phyloP scores from a whole-genome alignment of 768 basidiomycete genomes.

The Termitomyces sp. region DNA sequence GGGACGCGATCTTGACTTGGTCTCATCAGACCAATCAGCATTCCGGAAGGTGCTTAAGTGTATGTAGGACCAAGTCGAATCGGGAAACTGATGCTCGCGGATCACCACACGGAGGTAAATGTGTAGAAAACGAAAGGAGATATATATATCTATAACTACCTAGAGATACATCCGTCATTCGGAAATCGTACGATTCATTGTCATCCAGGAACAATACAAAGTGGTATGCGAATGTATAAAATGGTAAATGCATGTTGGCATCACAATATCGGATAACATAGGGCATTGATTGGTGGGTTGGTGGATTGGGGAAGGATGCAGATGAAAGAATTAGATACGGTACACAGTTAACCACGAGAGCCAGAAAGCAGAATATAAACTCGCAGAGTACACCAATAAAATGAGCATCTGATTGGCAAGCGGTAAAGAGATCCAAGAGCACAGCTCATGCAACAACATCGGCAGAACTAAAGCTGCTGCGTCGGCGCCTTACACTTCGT shows the following conservation, averaged over 20 bases:
- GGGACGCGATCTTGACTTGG: no score
- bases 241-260: slow-evolving; percentile 14
- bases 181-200: not conserved
- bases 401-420: not conserved
- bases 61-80: no score
- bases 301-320: slow-evolving; percentile 28
- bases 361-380: slow-evolving; percentile 4
- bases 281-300: slow-evolving; percentile 21
- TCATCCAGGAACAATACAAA: slow-evolving; percentile 12
- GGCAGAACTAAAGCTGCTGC: slow-evolving; percentile 85
- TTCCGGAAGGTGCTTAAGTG: no score
- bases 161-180: not conserved
- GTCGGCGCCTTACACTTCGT: slow-evolving; percentile 65
- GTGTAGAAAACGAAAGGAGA: not conserved
- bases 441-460: slow-evolving; percentile 68
- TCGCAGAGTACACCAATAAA: slow-evolving; percentile 1
- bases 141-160: not conserved
- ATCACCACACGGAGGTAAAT: no score
- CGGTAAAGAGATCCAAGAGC: not conserved
- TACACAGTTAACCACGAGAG: slow-evolving; percentile 12
- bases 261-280: slow-evolving; percentile 15
- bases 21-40: no score
- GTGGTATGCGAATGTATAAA: slow-evolving; percentile 7
- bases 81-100: no score
- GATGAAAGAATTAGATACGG: slow-evolving; percentile 9